These are phyloP conservation scores for Colletotrichum cuscutae DNA, from an alignment of 2,329 filamentous ascomycete species.

Conservation along the genomic window DNA sequence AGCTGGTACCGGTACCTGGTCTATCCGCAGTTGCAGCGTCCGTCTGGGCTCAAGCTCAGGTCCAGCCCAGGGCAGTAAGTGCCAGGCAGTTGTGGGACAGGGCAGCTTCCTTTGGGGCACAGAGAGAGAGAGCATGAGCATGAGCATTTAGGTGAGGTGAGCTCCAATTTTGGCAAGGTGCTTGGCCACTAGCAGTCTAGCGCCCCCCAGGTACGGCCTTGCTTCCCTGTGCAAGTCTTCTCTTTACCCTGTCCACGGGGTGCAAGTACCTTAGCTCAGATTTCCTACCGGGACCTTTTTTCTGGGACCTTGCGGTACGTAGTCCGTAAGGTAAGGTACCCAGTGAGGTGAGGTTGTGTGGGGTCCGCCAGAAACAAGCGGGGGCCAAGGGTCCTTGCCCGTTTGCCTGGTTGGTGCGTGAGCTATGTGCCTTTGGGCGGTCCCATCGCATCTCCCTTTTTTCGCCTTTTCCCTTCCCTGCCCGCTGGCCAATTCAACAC, in stretches of 20 bases:
- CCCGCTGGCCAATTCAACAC: slow-evolving; percentile 39
- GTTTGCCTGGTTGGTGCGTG: not conserved
- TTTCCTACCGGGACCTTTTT: not conserved
- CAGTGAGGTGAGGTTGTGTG: not conserved
- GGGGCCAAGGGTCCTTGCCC: slow-evolving; percentile 30
- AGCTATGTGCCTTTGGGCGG: slow-evolving; percentile 4
- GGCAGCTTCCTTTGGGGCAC: not conserved
- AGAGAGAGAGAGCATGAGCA: not conserved
- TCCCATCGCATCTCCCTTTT: slow-evolving; percentile 26
- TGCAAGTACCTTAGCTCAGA: not conserved
- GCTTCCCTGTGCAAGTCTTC: not conserved
- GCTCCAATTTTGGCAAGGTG: not conserved
- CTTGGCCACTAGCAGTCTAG: not conserved
- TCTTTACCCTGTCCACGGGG: not conserved
- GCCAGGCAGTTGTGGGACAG: not conserved
- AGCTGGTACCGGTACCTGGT: slow-evolving; percentile 19
- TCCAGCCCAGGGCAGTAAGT: not conserved
- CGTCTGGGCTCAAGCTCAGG: not conserved
- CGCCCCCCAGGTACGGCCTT: not conserved
- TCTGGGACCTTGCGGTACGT: not conserved
- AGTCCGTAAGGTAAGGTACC: not conserved
- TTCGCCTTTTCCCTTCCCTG: slow-evolving; percentile 23
- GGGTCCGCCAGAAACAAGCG: slow-evolving; percentile 26
- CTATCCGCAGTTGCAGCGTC: not conserved
- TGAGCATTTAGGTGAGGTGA: not conserved